phyloP scores from a whole-genome alignment of 106 monocot genomes.

The Agapanthus africanus region DNA sequence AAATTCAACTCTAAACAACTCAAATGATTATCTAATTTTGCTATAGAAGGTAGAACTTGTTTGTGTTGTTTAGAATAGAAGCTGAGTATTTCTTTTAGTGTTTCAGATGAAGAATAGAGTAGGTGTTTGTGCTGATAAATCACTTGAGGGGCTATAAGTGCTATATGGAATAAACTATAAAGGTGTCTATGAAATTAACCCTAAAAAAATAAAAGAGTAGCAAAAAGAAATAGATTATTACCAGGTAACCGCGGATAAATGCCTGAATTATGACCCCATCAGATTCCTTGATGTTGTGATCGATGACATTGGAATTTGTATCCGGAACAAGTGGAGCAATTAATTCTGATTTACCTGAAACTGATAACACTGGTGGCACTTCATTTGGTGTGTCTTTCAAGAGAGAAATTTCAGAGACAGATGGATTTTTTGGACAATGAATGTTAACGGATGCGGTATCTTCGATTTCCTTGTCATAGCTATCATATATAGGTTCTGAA shows the following conservation, averaged over 20 bases:
- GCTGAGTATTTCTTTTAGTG: no score
- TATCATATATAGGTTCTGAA: slow-evolving; percentile 23
- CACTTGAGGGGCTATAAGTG: not conserved
- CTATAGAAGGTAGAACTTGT: no score
- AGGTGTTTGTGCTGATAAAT: not conserved
- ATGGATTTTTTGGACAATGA: slow-evolving; percentile 14
- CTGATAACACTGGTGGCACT: not conserved
- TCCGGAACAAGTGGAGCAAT: not conserved
- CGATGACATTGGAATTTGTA: slow-evolving; percentile 7
- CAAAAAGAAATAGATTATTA: slow-evolving; percentile 5
- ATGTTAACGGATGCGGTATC: slow-evolving; percentile 3
- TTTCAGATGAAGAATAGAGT: not conserved
- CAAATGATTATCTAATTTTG: not conserved
- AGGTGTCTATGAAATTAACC: not conserved
- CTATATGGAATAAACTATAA: not conserved
- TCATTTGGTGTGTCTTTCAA: slow-evolving; percentile 21
- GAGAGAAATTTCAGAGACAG: slow-evolving; percentile 20
- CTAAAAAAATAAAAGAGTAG: not conserved
- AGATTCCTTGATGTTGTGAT: slow-evolving; percentile 24
- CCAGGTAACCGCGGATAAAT: slow-evolving; percentile 47
- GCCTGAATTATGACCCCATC: slow-evolving; percentile 32
- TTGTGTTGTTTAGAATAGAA: no score
- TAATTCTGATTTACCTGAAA: slow-evolving; percentile 7
- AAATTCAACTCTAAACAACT: not conserved
- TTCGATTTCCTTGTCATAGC: slow-evolving; percentile 23